Evolutionary conservation across 371 early-diverging fungal genomes (phyloP).

Genomic region (Rhizopus arrhizus): DNA sequence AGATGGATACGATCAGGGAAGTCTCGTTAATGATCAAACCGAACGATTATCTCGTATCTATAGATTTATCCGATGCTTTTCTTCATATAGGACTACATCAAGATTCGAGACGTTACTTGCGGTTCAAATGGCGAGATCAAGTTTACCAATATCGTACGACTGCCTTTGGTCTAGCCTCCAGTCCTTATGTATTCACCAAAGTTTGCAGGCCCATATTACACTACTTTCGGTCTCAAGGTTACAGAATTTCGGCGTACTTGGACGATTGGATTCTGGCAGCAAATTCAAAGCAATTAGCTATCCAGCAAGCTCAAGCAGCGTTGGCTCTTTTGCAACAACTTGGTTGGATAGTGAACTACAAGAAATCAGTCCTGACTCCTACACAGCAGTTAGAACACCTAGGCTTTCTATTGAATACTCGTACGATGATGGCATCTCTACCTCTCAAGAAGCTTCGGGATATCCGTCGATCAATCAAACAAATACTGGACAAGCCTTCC

Average conservation of each 20-base stretch:
- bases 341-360: slow-evolving; percentile 5
- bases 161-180: slow-evolving; percentile 52
- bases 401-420: slow-evolving; percentile 14
- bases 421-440: slow-evolving; percentile 1
- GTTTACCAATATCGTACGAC: slow-evolving; percentile 48
- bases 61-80: slow-evolving; percentile 39
- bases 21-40: no score
- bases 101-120: slow-evolving; percentile 30
- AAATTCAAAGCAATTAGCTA: not conserved
- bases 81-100: slow-evolving; percentile 27
- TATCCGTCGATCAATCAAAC: slow-evolving; percentile 22
- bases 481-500: no score
- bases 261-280: slow-evolving; percentile 18
- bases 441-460: slow-evolving; percentile 22
- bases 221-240: slow-evolving; percentile 26
- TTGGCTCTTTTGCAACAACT: not conserved
- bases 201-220: slow-evolving; percentile 29
- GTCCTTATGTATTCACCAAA: slow-evolving; percentile 49
- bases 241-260: slow-evolving; percentile 15
- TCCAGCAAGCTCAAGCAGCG: not conserved
- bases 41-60: slow-evolving; percentile 33
- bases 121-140: slow-evolving; percentile 44
- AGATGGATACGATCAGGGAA: no score
- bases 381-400: slow-evolving; percentile 22
- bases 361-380: slow-evolving; percentile 15